A percentile compares a stretch with the other conserved stretches of the same genome.
phyloP scores from a whole-genome alignment of 805 yeast species.

The Wickerhamiella alocasiicola region DNA sequence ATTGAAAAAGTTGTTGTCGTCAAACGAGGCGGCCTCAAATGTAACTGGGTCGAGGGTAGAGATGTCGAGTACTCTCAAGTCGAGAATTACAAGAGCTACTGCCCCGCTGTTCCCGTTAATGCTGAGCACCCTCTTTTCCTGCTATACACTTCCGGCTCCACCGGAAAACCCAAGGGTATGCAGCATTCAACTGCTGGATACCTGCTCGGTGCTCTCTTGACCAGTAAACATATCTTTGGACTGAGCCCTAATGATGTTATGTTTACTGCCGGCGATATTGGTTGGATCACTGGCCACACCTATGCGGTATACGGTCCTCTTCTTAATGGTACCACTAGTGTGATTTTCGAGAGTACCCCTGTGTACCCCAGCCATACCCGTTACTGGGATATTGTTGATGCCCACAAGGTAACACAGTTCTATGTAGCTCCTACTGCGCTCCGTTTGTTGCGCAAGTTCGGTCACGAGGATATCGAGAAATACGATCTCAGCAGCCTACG shows the following conservation, averaged over 20 bases:
- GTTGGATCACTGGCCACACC: constrained; percentile 99
- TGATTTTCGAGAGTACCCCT: constrained; percentile 94
- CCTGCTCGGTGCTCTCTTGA: constrained; percentile 79
- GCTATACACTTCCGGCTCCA: constrained; percentile 94
- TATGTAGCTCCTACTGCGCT: constrained; percentile 98
- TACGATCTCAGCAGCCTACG: constrained; percentile 79
- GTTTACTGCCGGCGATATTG: constrained; percentile 97
- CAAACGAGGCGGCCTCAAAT: constrained; percentile 65
- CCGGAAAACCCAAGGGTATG: constrained; percentile 97
- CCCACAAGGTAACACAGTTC: constrained; percentile 85
- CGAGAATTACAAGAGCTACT: constrained; percentile 67
- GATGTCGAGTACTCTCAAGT: constrained; percentile 94
- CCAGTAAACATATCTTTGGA: constrained; percentile 89
- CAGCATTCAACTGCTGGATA: constrained; percentile 93
- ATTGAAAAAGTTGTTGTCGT: constrained; percentile 78
- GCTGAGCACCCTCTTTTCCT: constrained; percentile 92
- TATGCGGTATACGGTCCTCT: constrained; percentile 93
- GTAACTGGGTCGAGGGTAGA: constrained; percentile 65
- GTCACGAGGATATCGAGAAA: constrained; percentile 68
- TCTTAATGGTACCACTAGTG: constrained; percentile 74
- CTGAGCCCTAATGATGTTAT: constrained; percentile 76
- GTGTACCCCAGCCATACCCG: constrained; percentile 92
- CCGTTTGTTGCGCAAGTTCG: constrained; percentile 81
- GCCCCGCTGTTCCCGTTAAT: constrained; percentile 76
- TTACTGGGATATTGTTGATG: constrained; percentile 92